Evolutionary conservation across 306 rosid genomes (phyloP), one percentile per base, ranked within the genome.

Genomic region (Dalbergia oliveri): DNA sequence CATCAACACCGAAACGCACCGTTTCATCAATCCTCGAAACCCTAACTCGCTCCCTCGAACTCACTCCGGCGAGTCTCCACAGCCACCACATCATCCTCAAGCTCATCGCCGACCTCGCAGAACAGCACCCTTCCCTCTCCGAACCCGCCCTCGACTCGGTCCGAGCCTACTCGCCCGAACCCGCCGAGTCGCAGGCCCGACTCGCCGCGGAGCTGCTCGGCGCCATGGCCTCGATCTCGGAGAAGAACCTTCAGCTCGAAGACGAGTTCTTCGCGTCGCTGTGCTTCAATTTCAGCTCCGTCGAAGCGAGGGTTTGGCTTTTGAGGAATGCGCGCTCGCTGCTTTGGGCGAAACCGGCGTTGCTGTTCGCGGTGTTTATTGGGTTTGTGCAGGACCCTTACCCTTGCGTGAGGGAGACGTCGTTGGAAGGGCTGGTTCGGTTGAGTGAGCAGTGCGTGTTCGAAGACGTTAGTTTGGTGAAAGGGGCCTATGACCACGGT

Each of bases 331-430:
- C 93, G 45, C 90, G 87, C 5, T 26, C 0, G 73, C 59, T 69
- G 70, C 86, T 90, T 34, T 53, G 60, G 13, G 78, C 86, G 39
- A 68, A 80, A 43, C 90, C 94, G 10, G 86, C 86, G 41, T 47
- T 88, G 77, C 39, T 88, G 69, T 76, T 90, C 12, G 81, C 88
- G 39, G 53, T 93, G 76, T 84, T 91, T 67, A 69, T 91, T 10
- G 99, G 99, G 59, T 89, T 93, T 66, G 90, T 97, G 34, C 93
- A 83, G 84, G 99, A 95, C 63, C 97, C 97, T 3, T 93, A 88
- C 78, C 98, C 97, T 12, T 68, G 76, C 35, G 93, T 93, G 80
- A 88, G 99, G 75, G 81, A 37, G 33, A 90, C 81, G 26, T 84
- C 97, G 54, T 76, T 93, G 79, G 97, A 89, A 66, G 99, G 97